A percentile compares a stretch with the other conserved stretches of the same genome.
These are phyloP conservation scores for Saccharomycopsis fodiens DNA, from an alignment of 805 yeast genomes.

Conservation along the genomic window DNA sequence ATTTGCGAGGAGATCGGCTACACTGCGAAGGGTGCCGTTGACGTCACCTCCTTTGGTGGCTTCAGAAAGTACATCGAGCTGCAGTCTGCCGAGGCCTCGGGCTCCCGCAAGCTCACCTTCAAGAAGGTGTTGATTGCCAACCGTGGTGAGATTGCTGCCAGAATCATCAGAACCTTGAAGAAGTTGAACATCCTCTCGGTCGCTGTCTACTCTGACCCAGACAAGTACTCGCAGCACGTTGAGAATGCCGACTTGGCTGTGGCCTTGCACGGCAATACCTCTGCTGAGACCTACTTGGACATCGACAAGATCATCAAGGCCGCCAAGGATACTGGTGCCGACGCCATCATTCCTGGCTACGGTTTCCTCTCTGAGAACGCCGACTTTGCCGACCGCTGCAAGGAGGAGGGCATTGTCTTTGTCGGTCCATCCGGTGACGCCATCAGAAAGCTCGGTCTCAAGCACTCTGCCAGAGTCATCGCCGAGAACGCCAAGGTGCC, in stretches of 20 bases:
- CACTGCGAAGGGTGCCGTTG: slow-evolving; percentile 58
- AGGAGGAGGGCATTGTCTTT: slow-evolving; percentile 73
- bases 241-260: slow-evolving; percentile 74
- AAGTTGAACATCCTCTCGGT: slow-evolving; percentile 70
- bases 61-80: slow-evolving; percentile 62
- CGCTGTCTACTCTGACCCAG: slow-evolving; percentile 88
- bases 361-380: slow-evolving; percentile 97
- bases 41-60: slow-evolving; percentile 83
- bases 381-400: slow-evolving; percentile 87
- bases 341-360: slow-evolving; percentile 97
- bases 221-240: slow-evolving; percentile 83
- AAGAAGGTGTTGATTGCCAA: slow-evolving; percentile 77
- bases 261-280: slow-evolving; percentile 68
- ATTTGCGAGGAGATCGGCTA: slow-evolving; percentile 92
- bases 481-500: slow-evolving; percentile 93
- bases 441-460: slow-evolving; percentile 82
- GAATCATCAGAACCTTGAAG: slow-evolving; percentile 84
- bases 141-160: slow-evolving; percentile 95
- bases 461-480: slow-evolving; percentile 94
- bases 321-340: slow-evolving; percentile 75
- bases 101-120: slow-evolving; percentile 23
- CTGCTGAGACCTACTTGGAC: slow-evolving; percentile 85
- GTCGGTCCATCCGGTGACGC: slow-evolving; percentile 97
- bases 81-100: slow-evolving; percentile 17
- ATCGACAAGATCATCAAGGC: slow-evolving; percentile 81